Percentiles rank a stretch among this genome's conserved stretches.
These are phyloP conservation scores for Leccinum barrowsii DNA, from an alignment of 768 basidiomycete species.

Conservation along the genomic window DNA sequence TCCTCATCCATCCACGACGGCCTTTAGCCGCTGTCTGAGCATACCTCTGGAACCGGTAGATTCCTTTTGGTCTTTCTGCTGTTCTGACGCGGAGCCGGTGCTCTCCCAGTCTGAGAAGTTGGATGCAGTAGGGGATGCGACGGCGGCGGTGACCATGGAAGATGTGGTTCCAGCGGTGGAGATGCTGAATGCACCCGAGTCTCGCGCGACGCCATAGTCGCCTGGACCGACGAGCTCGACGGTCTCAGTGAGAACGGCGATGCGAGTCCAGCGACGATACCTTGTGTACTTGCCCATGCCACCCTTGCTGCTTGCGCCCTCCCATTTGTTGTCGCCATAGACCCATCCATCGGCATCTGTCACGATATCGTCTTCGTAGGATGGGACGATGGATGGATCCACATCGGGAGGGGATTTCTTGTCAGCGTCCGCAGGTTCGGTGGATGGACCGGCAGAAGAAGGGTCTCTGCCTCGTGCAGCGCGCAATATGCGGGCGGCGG, in stretches of 20 bases:
- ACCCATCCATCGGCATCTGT: slow-evolving; percentile 93
- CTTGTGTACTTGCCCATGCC: slow-evolving; percentile 93
- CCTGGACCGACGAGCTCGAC: slow-evolving; percentile 51
- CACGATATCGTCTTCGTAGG: slow-evolving; percentile 46
- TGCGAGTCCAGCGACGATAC: slow-evolving; percentile 80
- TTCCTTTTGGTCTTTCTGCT: slow-evolving; percentile 19
- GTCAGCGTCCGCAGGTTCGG: slow-evolving; percentile 23
- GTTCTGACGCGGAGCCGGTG: slow-evolving; percentile 22
- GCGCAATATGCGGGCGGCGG: slow-evolving; percentile 45
- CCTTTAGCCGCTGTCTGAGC: slow-evolving; percentile 30
- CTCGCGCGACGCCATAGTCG: slow-evolving; percentile 29
- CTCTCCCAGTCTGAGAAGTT: slow-evolving; percentile 30
- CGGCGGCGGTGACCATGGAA: slow-evolving; percentile 25
- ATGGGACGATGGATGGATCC: slow-evolving; percentile 28
- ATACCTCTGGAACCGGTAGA: slow-evolving; percentile 10
- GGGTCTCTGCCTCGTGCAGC: slow-evolving; percentile 48
- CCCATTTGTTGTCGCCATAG: slow-evolving; percentile 96
- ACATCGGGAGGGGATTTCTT: slow-evolving; percentile 24
- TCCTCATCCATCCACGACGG: slow-evolving; percentile 26
- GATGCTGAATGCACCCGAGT: slow-evolving; percentile 21
- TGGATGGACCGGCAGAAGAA: slow-evolving; percentile 8
- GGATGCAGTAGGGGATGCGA: slow-evolving; percentile 28
- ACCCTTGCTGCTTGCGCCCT: slow-evolving; percentile 65
- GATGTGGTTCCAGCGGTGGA: slow-evolving; percentile 14
- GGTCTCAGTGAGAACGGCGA: slow-evolving; percentile 73